Evolutionary conservation across 371 early-diverging fungal species (phyloP), one percentile per base, ranked within the genome.

Genomic region (Dinochytrium kinnereticum): DNA sequence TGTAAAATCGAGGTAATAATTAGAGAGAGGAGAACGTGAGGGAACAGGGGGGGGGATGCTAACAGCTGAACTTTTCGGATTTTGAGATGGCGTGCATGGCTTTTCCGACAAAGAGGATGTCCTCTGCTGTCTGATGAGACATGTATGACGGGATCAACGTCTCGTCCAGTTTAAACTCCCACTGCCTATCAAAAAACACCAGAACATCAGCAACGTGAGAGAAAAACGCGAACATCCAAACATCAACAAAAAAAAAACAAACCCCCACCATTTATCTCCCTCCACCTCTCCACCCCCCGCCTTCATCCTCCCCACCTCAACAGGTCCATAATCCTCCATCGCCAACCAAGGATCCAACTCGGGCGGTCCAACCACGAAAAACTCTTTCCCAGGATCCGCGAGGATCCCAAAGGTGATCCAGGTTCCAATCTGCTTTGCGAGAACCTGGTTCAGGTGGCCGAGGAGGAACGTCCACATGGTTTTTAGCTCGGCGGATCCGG

Each of bases 351-450:
- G 44, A 44, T 44, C 44, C 44, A 44, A 44, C 19, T 44, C 44
- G 13, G 44, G 15, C 10, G 33, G 30, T 13, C 49, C 51, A 26
- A 30, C 59, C 17, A 94, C 84, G 66, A 94, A 94, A 59, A 93
- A 94, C 74, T 92, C 94, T 1, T 77, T 70, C 70, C 85, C 80
- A 0, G 90, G 88, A 71, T 91, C 91, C 21, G 81, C 78, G 34
- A 90, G 81, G 40, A 85, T 84, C 10, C 93, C 94, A 75, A 91
- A 90, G 1, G 92, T 81, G 79, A 91, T 88, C 94, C 94, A 94
- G 0, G 87, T 80, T 1, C 89, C 83, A 3, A 94, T 79, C 68
- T 92, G 91, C 49, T 89, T 83, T 74, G 86, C 90, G 69, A 93
- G 76, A 0, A 92, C 91, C 21, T 81, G 82, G 65, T 87, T 86